These are phyloP conservation scores for Herpetomonas samuelpessoai DNA, from an alignment of 208 protist species.

Conservation along the genomic window DNA sequence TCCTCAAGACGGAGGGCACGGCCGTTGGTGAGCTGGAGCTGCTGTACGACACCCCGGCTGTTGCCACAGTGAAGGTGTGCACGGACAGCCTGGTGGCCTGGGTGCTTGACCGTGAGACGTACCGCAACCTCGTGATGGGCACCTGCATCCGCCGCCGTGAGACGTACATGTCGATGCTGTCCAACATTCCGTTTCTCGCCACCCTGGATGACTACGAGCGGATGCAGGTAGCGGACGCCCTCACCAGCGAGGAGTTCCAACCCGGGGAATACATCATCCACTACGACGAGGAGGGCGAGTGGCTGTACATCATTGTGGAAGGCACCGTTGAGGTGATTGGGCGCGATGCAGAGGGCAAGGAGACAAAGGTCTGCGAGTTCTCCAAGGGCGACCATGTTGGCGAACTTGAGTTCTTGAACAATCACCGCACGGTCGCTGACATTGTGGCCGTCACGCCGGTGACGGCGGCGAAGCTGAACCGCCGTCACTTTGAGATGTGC, in stretches of 20 bases:
- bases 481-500: slow-evolving; percentile 92
- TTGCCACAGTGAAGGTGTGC: slow-evolving; percentile 84
- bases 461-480: slow-evolving; percentile 87
- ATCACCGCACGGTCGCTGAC: slow-evolving; percentile 84
- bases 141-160: slow-evolving; percentile 81
- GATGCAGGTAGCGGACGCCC: slow-evolving; percentile 85
- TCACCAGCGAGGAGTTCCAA: slow-evolving; percentile 78
- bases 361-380: slow-evolving; percentile 85
- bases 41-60: slow-evolving; percentile 86
- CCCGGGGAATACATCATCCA: slow-evolving; percentile 85
- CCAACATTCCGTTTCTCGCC: slow-evolving; percentile 73
- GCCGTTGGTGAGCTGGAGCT: slow-evolving; percentile 89
- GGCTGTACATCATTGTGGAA: slow-evolving; percentile 90
- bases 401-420: slow-evolving; percentile 90
- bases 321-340: slow-evolving; percentile 86
- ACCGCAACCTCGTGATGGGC: slow-evolving; percentile 90
- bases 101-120: slow-evolving; percentile 89
- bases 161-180: slow-evolving; percentile 72
- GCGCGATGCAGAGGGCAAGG: slow-evolving; percentile 56
- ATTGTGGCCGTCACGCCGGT: slow-evolving; percentile 74
- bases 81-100: slow-evolving; percentile 73
- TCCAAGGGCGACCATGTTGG: slow-evolving; percentile 79
- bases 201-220: slow-evolving; percentile 83
- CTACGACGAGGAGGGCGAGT: slow-evolving; percentile 86
- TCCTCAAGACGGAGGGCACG: slow-evolving; percentile 82